Evolutionary conservation across 2,329 filamentous ascomycete species (phyloP), one percentile per base, ranked within the genome.

Genomic region (Whalleya microplaca): DNA sequence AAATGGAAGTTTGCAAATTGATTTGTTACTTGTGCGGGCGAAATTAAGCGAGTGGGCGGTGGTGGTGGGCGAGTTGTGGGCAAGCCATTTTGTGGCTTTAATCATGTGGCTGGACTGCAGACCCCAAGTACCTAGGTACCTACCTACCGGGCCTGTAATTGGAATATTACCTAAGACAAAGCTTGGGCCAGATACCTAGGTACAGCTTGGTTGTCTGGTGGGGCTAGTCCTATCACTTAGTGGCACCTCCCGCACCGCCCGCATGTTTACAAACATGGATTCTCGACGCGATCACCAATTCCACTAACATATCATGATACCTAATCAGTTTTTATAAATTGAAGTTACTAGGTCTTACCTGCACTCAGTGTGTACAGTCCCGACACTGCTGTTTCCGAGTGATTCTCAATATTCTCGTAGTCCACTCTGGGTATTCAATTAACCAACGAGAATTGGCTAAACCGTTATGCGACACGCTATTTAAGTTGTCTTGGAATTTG

Each of bases 181-280:
- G 46, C 47, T 32, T 42, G 41, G 46, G 45, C 52, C 55, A 53
- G 16, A 3, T 21, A 21, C 2, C 2, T 18, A 53, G 3, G 4
- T 46, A 44, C 41, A 19, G 6, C n/a, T 16, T 37, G 10, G 32
- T 12, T 16, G 9, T 6, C 32, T 12, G 32, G 32, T 37, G 32
- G 32, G 32, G 32, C 8, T 6, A 12, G 32, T 16, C 4, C 5
- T 16, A 12, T 37, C 32, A 14, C 32, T 37, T 37, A 41, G 45
- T 47, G 42, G 45, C 49, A 54, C 59, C 59, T 51, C 56, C 46
- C 40, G 32, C 29, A 54, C 59, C 59, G 54, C 56, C 46, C 40
- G 32, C 29, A 46, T 62, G 59, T 62, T 62, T 62, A 62, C 59
- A 62, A 62, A 62, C 59, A 62, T 53, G 49, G 48, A 48, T 52